Evolutionary conservation across 78 protist genomes (phyloP).

Genomic region (Dictyostelium purpureum): DNA sequence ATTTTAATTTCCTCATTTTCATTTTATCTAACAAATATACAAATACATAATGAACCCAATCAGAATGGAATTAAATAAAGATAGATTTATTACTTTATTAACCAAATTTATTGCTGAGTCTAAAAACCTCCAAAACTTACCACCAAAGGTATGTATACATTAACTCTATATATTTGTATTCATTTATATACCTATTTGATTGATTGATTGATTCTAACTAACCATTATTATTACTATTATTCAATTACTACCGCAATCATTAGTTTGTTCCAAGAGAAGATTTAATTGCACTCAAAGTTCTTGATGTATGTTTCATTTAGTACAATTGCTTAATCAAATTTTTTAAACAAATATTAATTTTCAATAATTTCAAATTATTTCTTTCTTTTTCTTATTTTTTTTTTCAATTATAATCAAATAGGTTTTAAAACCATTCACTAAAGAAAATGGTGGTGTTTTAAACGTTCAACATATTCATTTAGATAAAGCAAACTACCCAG

Average conservation of each 20-base stretch:
- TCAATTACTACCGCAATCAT: no score
- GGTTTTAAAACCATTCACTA: slow-evolving; percentile 42
- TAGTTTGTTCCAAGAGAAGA: no score
- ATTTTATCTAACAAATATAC: no score
- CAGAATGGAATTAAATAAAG: slow-evolving; percentile 71
- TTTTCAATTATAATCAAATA: background rate
- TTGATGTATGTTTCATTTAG: background rate
- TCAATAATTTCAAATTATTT: background rate
- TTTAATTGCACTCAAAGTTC: no score
- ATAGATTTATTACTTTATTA: slow-evolving; percentile 39
- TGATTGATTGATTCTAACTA: no score
- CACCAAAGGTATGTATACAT: slow-evolving; percentile 18
- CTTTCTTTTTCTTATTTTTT: background rate
- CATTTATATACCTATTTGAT: no score
- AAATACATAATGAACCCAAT: no score
- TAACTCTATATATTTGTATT: background rate
- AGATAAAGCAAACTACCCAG: slow-evolving; percentile 20
- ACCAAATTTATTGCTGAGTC: slow-evolving; percentile 48
- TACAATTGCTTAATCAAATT: background rate
- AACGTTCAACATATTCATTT: slow-evolving; percentile 53
- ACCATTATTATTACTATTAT: no score
- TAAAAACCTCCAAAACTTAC: slow-evolving; percentile 51
- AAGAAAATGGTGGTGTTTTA: slow-evolving; percentile 61
- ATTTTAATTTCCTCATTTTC: no score
- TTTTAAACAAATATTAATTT: background rate